Percentiles rank a stretch among this genome's conserved stretches.
Conservation (phyloP, 1,284 basidiomycete species). For the Hemileia vastatrix region DNA sequence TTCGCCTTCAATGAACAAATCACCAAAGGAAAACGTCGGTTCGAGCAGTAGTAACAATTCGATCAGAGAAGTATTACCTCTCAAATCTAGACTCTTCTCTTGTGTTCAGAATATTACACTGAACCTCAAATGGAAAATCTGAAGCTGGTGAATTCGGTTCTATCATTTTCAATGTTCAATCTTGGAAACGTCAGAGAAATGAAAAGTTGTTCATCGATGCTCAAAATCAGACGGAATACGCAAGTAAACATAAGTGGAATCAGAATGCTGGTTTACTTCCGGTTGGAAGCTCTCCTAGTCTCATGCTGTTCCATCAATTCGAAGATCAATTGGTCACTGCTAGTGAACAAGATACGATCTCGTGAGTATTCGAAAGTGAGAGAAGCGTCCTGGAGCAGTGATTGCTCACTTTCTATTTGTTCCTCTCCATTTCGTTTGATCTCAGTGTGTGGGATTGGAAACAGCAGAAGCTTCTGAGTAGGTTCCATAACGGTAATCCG, state of each 20-base stretch:
- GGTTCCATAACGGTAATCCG: slow-evolving; percentile 83
- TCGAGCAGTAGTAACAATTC: not conserved
- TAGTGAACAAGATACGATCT: slow-evolving; percentile 76
- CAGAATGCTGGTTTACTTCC: not conserved
- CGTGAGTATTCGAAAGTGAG: slow-evolving; percentile 50
- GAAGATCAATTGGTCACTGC: slow-evolving; percentile 79
- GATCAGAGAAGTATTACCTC: slow-evolving; percentile 55
- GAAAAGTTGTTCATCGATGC: slow-evolving; percentile 69
- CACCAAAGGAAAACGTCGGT: not conserved
- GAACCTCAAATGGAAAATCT: slow-evolving; percentile 94
- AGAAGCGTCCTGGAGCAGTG: not conserved
- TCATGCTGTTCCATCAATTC: slow-evolving; percentile 77
- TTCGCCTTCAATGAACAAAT: too few species aligned
- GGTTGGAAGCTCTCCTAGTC: slow-evolving; percentile 29
- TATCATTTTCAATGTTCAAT: slow-evolving; percentile 83
- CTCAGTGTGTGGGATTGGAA: slow-evolving; percentile 96
- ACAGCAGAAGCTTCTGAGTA: slow-evolving; percentile 61
- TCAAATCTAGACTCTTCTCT: slow-evolving; percentile 87
- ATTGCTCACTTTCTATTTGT: slow-evolving; percentile 15
- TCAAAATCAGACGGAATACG: slow-evolving; percentile 55
- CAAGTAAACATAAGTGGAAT: slow-evolving; percentile 52
- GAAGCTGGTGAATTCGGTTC: slow-evolving; percentile 94
- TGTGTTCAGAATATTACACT: slow-evolving; percentile 94
- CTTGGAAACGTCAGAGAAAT: slow-evolving; percentile 87
- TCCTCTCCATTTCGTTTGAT: too few species aligned